These are phyloP conservation scores for Oligophagozyma castellii DNA, from an alignment of 1,139 yeast genomes.

Conservation along the genomic window DNA sequence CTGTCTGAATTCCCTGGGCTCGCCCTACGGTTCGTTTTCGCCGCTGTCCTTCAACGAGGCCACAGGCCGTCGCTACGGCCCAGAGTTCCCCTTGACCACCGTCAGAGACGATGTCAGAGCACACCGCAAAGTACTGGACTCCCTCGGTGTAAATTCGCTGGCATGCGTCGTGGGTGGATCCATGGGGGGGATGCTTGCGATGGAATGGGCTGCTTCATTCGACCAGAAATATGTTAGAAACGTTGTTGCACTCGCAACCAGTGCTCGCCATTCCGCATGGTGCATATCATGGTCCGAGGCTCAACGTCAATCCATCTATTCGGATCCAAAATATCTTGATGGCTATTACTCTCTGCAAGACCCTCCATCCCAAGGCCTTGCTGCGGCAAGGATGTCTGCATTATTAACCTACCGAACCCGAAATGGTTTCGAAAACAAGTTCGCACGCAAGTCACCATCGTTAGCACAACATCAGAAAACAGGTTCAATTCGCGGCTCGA, in stretches of 20 bases:
- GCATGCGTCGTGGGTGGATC: slow-evolving; percentile 93
- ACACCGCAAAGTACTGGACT: slow-evolving; percentile 63
- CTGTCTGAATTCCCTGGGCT: slow-evolving; percentile 82
- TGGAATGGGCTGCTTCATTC: slow-evolving; percentile 67
- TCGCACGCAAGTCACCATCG: slow-evolving; percentile 63
- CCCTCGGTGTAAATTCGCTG: slow-evolving; percentile 54
- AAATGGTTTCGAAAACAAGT: slow-evolving; percentile 79
- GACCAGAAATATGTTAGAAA: slow-evolving; percentile 57
- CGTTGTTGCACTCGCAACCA: slow-evolving; percentile 79
- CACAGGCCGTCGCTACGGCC: slow-evolving; percentile 73
- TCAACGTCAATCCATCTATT: slow-evolving; percentile 87
- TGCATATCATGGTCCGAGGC: slow-evolving; percentile 99
- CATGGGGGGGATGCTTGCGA: slow-evolving; percentile 97
- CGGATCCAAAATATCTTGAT: slow-evolving; percentile 83
- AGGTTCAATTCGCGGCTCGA: slow-evolving; percentile 1
- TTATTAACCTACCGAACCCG: slow-evolving; percentile 82
- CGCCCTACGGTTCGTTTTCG: slow-evolving; percentile 93
- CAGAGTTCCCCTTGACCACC: slow-evolving; percentile 86
- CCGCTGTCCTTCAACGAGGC: slow-evolving; percentile 68
- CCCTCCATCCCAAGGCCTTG: slow-evolving; percentile 74
- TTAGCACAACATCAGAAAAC: slow-evolving; percentile 14
- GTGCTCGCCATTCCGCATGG: slow-evolving; percentile 96
- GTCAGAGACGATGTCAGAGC: slow-evolving; percentile 80
- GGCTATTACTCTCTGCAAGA: slow-evolving; percentile 70
- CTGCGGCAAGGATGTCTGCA: slow-evolving; percentile 98